These are phyloP conservation scores for Aspergillus proliferans DNA, from an alignment of 2,329 filamentous ascomycete genomes.

Conservation along the genomic window DNA sequence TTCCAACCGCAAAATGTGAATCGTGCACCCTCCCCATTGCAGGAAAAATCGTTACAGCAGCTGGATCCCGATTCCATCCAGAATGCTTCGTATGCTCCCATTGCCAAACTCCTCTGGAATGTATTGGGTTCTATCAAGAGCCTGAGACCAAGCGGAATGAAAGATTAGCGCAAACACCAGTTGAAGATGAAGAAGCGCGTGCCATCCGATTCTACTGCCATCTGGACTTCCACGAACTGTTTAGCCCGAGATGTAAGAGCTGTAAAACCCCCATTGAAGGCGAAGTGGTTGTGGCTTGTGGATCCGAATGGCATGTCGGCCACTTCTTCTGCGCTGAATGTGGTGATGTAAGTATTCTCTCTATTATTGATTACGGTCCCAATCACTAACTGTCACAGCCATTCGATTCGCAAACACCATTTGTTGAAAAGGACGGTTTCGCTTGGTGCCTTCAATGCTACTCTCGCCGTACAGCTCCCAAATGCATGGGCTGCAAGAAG, in stretches of 20 bases:
- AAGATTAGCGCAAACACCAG: conserved; percentile 60
- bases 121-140: conserved; percentile 93
- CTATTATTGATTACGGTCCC: background rate
- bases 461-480: conserved; percentile 81
- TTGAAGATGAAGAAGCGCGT: conserved; percentile 57
- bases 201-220: conserved; percentile 88
- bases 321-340: conserved; percentile 99
- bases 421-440: conserved; percentile 96
- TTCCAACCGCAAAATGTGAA: conserved; percentile 67
- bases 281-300: conserved; percentile 88
- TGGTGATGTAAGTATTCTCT: conserved; percentile 57
- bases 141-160: conserved; percentile 65
- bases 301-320: conserved; percentile 91
- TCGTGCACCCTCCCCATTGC: conserved; percentile 80
- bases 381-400: conserved; percentile 35
- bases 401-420: conserved; percentile 61
- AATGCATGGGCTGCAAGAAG: conserved; percentile 77
- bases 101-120: conserved; percentile 83
- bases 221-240: conserved; percentile 95
- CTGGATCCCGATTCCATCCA: conserved; percentile 80
- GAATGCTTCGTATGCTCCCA: conserved; percentile 86
- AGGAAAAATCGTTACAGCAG: conserved; percentile 80
- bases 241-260: conserved; percentile 86
- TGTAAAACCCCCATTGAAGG: conserved; percentile 96
- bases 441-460: conserved; percentile 95